These are phyloP conservation scores for Psilocybe mexicana DNA, from an alignment of 1,284 basidiomycete species.

Conservation along the genomic window DNA sequence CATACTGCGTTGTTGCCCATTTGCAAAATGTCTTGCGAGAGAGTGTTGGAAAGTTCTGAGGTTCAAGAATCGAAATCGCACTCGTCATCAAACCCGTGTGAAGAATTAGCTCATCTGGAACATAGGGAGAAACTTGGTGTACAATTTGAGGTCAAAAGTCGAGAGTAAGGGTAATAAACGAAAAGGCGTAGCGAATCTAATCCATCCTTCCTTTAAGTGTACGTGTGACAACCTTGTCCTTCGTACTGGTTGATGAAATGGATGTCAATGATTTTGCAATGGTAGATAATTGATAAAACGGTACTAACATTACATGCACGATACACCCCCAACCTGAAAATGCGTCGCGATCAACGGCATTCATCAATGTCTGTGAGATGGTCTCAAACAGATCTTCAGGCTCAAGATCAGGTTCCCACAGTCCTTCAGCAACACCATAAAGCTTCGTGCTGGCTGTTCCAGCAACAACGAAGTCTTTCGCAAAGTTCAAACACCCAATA, in stretches of 20 bases:
- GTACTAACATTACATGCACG: constrained; percentile 92
- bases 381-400: constrained; percentile 99
- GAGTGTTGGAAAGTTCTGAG: not conserved
- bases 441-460: constrained; percentile 94
- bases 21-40: not conserved
- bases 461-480: constrained; percentile 96
- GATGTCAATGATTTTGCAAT: constrained; percentile 4
- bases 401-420: constrained; percentile 97
- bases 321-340: constrained; percentile 96
- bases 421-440: constrained; percentile 96
- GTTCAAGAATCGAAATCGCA: not conserved
- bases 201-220: constrained; percentile 92
- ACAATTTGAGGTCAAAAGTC: constrained; percentile 17
- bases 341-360: constrained; percentile 95
- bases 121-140: constrained; percentile 7
- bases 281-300: not conserved
- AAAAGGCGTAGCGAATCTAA: constrained; percentile 41
- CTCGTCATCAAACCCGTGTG: constrained; percentile 10
- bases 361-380: constrained; percentile 94
- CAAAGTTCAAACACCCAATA: constrained; percentile 94
- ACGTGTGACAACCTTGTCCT: constrained; percentile 83
- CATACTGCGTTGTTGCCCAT: not conserved
- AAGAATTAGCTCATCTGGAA: constrained; percentile 14
- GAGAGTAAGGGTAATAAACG: constrained; percentile 13
- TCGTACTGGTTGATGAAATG: constrained; percentile 56